A percentile compares a stretch with the other conserved stretches of the same genome.
These are phyloP conservation scores for Coprinopsis marcescibilis DNA, from an alignment of 768 basidiomycete species.

Conservation along the genomic window DNA sequence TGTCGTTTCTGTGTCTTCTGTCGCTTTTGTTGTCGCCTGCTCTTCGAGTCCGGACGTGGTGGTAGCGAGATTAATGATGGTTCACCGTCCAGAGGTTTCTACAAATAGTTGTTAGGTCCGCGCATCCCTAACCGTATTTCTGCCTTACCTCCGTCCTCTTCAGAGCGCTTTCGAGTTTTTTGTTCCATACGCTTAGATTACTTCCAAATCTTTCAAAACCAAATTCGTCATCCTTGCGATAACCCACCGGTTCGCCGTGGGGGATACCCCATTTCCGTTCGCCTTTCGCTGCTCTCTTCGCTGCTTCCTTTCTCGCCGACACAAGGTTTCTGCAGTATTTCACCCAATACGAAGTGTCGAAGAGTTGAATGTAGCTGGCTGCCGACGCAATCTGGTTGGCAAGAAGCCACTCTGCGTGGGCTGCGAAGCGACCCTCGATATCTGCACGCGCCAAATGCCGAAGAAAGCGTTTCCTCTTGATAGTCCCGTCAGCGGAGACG, in stretches of 20 bases:
- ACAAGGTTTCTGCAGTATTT: conserved; percentile 3
- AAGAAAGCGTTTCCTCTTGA: conserved; percentile 1
- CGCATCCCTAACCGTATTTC: too few species aligned
- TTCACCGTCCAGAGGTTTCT: too few species aligned
- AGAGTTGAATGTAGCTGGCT: background rate
- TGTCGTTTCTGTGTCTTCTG: background rate
- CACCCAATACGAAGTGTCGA: background rate
- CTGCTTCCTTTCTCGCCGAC: background rate
- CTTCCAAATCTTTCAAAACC: conserved; percentile 7
- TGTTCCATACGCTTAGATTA: background rate
- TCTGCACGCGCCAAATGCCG: conserved; percentile 3
- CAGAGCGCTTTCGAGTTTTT: background rate
- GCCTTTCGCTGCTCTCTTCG: background rate
- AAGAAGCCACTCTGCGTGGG: conserved; percentile 7
- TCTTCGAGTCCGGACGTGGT: too few species aligned
- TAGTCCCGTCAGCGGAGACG: background rate
- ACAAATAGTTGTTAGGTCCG: too few species aligned
- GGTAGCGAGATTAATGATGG: too few species aligned
- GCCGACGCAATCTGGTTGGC: conserved; percentile 9
- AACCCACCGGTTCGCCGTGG: background rate
- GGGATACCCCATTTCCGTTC: conserved; percentile 5
- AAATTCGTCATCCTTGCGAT: background rate
- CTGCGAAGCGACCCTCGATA: conserved; percentile 1
- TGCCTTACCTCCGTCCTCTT: conserved; percentile 1
- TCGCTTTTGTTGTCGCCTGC: too few species aligned